Evolutionary conservation across 2,329 filamentous ascomycete species (phyloP).

Genomic region (Pseudohalonectria lignicola): DNA sequence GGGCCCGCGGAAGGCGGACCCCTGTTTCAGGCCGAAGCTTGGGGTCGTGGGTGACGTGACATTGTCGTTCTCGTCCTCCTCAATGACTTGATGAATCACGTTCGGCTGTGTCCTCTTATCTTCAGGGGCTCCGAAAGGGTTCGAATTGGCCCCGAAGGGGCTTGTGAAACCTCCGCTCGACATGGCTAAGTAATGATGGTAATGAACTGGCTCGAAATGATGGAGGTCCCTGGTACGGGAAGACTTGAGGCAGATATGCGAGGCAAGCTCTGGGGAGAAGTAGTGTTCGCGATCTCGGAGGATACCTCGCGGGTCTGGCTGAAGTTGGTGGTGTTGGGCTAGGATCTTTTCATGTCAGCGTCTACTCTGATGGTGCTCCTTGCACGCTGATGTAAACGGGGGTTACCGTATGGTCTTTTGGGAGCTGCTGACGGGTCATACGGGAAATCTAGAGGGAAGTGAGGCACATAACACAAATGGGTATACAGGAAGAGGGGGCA

Average conservation of each 20-base stretch:
- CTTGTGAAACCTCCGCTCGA: constrained; percentile 68
- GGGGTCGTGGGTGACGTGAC: constrained; percentile 64
- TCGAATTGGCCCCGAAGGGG: constrained; percentile 54
- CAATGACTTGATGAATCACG: constrained; percentile 48
- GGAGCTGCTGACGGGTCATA: too few relatives aligned
- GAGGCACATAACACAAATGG: too few relatives aligned
- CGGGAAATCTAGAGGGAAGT: too few relatives aligned
- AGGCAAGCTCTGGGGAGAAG: not conserved
- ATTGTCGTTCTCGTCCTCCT: constrained; percentile 73
- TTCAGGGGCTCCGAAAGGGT: constrained; percentile 58
- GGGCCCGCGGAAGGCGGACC: constrained; percentile 34
- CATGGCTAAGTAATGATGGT: constrained; percentile 33
- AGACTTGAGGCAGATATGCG: not conserved
- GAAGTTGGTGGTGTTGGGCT: too few relatives aligned
- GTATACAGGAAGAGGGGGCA: too few relatives aligned
- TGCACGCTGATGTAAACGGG: too few relatives aligned
- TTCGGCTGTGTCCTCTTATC: constrained; percentile 13
- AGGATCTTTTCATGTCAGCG: too few relatives aligned
- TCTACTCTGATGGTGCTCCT: too few relatives aligned
- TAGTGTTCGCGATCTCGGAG: not conserved
- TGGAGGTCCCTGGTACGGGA: not conserved
- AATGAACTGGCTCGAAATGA: too few relatives aligned
- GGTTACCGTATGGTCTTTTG: too few relatives aligned
- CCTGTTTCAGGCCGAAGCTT: constrained; percentile 36
- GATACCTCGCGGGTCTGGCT: too few relatives aligned